Base-by-base conservation (phyloP, 2,329 filamentous ascomycete species). In the Colletotrichum cereale region DNA sequence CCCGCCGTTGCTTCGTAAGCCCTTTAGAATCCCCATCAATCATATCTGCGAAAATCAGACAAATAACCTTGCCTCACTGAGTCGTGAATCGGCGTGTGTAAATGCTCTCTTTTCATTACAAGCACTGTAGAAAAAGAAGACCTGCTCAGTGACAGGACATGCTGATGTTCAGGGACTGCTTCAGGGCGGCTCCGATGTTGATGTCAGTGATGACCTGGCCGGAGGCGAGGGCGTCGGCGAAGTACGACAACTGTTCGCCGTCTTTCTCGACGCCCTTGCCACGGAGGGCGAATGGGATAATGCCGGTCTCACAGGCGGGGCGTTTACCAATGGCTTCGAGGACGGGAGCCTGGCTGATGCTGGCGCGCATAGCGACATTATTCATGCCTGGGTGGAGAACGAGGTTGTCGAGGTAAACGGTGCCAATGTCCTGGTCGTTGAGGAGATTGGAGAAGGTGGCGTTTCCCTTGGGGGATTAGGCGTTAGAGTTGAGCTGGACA, bases 391-490 rank as follows among this genome's bases (percentile, higher is more conserved):
- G 91, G 42, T 75, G 77, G 57, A 93, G 85, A 24, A 85, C 73
- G 55, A 93, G 81, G 80, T 92, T 84, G 74, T 88, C 82, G 72
- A 93, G 85, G 73, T 84, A 86, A 10, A 88, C 81, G 50, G 81
- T 86, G 63, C 91, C 91, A 72, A 92, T 84, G 1, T 82, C 73
- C 55, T 80, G 74, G 56, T 83, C 85, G 55, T 86, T 83, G 63
- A 91, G 84, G 75, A 83, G 88, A 77, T 89, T 89, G 79, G 84
- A 81, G 80, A 92, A 91, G 36, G 87, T 87, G 44, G 89, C 83
- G 75, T 92, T 91, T 75, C 91, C 91, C 84, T 90, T 90, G 36
- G 18, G 57, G 29, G 48, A 18, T 16, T 11, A 18, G n/a, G 52
- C 29, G 62, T 73, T 4, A 74, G 66, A 8, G 18, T 8, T 16